Evolutionary conservation across 129 eudicot species (phyloP).

Genomic region (Sambucus nigra): DNA sequence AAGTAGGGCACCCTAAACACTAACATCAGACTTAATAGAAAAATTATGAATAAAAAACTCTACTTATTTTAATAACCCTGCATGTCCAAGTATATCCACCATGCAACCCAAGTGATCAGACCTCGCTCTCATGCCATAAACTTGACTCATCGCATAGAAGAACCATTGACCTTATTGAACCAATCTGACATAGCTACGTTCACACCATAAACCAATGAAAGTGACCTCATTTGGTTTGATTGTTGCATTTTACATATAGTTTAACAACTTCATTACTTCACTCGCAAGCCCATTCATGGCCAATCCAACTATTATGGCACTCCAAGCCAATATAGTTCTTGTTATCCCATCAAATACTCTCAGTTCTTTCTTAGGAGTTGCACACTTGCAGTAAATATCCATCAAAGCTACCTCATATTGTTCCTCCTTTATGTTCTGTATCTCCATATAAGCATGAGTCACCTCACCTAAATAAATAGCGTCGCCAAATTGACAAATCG

Average conservation of each 20-base stretch:
- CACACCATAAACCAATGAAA: constrained; percentile 16
- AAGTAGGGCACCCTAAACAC: constrained; percentile 25
- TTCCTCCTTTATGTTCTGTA: constrained; percentile 8
- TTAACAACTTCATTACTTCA: constrained; percentile 18
- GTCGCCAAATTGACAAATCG: constrained; percentile 10
- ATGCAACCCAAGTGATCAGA: constrained; percentile 29
- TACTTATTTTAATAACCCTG: constrained; percentile 22
- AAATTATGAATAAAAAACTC: constrained; percentile 15
- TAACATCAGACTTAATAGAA: constrained; percentile 16
- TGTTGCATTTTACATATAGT: constrained; percentile 12
- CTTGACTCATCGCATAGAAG: constrained; percentile 14
- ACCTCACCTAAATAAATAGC: constrained; percentile 13
- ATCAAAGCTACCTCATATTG: constrained; percentile 17
- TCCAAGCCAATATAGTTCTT: constrained; percentile 16
- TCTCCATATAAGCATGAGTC: constrained; percentile 11
- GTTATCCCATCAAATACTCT: constrained; percentile 18
- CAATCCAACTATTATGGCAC: constrained; percentile 21
- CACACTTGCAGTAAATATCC: constrained; percentile 34
- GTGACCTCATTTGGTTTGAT: constrained; percentile 24
- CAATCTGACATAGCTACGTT: constrained; percentile 24
- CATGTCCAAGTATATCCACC: constrained; percentile 30
- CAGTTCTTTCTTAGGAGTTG: constrained; percentile 12
- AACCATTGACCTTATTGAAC: constrained; percentile 18
- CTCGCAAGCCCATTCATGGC: constrained; percentile 21
- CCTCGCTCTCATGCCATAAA: constrained; percentile 10